These are phyloP conservation scores for Purpureocillium lavendulum DNA, from an alignment of 2,329 filamentous ascomycete genomes.

Conservation along the genomic window DNA sequence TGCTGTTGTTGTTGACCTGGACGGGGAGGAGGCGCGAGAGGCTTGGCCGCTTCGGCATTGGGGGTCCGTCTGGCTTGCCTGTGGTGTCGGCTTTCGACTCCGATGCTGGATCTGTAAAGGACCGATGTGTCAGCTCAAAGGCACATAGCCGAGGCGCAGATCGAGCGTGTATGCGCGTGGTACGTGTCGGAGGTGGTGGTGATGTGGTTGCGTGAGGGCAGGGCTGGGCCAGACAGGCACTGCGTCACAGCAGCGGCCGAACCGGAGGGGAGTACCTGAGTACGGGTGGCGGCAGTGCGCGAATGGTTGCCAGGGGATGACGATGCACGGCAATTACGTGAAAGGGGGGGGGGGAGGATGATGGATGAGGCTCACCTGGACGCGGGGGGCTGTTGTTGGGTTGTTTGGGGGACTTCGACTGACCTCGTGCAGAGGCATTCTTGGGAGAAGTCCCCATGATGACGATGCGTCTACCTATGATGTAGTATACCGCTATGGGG, in stretches of 20 bases:
- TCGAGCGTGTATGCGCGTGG: no score
- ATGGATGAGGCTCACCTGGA: constrained; percentile 31
- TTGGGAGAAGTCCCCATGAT: constrained; percentile 39
- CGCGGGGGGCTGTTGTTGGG: constrained; percentile 32
- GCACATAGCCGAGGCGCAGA: no score
- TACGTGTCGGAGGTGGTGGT: no score
- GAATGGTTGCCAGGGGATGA: constrained; percentile 8
- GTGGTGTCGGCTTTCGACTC: constrained; percentile 38
- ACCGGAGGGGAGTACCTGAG: no score
- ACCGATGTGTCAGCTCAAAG: background rate
- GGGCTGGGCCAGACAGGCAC: no score
- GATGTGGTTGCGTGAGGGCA: no score
- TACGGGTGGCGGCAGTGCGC: background rate
- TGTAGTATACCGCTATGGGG: constrained; percentile 29
- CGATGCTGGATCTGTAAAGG: constrained; percentile 28
- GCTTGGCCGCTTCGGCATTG: constrained; percentile 53
- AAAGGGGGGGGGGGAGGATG: constrained; percentile 9
- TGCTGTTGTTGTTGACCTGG: constrained; percentile 38
- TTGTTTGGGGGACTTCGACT: constrained; percentile 41
- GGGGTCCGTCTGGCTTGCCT: constrained; percentile 40
- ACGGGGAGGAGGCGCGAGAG: constrained; percentile 64
- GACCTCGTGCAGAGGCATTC: constrained; percentile 29
- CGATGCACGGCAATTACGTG: constrained; percentile 9
- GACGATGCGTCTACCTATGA: constrained; percentile 35
- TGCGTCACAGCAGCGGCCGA: no score